phyloP scores from a whole-genome alignment of 139 green algal genomes.

The Asterochloris sp. region DNA sequence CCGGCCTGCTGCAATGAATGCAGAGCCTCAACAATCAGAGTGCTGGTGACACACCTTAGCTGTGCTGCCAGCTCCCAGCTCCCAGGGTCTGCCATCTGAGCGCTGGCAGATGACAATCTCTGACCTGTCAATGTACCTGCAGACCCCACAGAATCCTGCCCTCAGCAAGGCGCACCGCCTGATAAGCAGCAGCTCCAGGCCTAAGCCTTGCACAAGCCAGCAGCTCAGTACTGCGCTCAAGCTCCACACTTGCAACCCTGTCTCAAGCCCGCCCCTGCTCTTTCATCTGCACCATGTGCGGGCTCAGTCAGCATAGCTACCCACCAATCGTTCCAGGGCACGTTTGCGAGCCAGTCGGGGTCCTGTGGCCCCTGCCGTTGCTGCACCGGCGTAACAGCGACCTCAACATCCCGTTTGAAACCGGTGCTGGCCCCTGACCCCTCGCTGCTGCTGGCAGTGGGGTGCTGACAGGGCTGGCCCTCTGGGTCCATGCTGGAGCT shows the following conservation, averaged over 20 bases:
- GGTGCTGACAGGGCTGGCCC: neutral
- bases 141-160: no score
- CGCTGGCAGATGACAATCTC: constrained; percentile 13
- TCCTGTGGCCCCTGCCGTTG: neutral
- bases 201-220: no score
- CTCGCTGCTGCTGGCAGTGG: neutral
- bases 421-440: neutral
- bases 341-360: constrained; percentile 4
- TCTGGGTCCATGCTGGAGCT: neutral
- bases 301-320: no score
- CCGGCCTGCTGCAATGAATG: no score
- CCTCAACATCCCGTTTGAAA: neutral
- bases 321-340: constrained; percentile 9
- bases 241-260: no score
- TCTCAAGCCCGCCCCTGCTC: no score
- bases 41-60: constrained; percentile 16
- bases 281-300: no score
- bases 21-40: no score
- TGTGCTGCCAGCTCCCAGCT: constrained; percentile 37
- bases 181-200: no score
- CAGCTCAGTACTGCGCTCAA: no score
- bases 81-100: constrained; percentile 30
- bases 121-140: constrained; percentile 15
- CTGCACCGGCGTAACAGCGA: neutral
- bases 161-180: no score